These are phyloP conservation scores for Hypoxylon sp. DNA, from an alignment of 2,329 filamentous ascomycete genomes.

Conservation along the genomic window DNA sequence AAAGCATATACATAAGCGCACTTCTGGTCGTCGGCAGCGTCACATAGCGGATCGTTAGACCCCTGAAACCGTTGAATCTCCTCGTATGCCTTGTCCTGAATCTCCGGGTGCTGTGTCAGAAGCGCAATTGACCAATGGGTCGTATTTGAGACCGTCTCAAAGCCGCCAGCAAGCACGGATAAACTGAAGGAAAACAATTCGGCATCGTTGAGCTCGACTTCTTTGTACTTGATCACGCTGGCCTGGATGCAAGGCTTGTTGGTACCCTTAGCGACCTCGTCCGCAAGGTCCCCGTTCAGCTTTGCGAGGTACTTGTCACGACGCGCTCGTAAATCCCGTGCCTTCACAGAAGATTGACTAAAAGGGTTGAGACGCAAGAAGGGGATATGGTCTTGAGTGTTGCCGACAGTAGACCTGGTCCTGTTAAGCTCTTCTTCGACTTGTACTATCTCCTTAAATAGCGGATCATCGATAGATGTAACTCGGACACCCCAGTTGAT, in stretches of 20 bases:
- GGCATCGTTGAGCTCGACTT: slow-evolving; percentile 57
- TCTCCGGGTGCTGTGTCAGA: slow-evolving; percentile 71
- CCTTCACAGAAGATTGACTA: slow-evolving; percentile 53
- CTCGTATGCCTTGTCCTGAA: slow-evolving; percentile 73
- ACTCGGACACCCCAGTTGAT: slow-evolving; percentile 84
- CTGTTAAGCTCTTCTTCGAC: slow-evolving; percentile 81
- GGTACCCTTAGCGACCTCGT: slow-evolving; percentile 50
- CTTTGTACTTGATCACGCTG: slow-evolving; percentile 50
- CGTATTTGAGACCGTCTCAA: slow-evolving; percentile 83
- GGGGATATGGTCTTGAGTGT: slow-evolving; percentile 87
- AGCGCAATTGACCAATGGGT: slow-evolving; percentile 82
- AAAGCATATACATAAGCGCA: slow-evolving; percentile 81
- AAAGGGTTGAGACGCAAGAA: slow-evolving; percentile 69
- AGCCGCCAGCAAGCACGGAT: slow-evolving; percentile 82
- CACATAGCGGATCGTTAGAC: slow-evolving; percentile 69
- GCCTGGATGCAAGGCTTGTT: slow-evolving; percentile 55
- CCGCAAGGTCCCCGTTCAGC: slow-evolving; percentile 66
- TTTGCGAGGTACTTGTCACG: slow-evolving; percentile 74
- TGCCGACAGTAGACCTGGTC: slow-evolving; percentile 81
- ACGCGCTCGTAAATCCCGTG: slow-evolving; percentile 71
- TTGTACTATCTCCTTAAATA: slow-evolving; percentile 76
- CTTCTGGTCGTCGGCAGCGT: slow-evolving; percentile 78
- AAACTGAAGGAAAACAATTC: slow-evolving; percentile 84
- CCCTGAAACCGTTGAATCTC: slow-evolving; percentile 62
- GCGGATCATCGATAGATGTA: slow-evolving; percentile 70